phyloP scores from a whole-genome alignment of 441 rosid species.

The Aquilaria agallochum region DNA sequence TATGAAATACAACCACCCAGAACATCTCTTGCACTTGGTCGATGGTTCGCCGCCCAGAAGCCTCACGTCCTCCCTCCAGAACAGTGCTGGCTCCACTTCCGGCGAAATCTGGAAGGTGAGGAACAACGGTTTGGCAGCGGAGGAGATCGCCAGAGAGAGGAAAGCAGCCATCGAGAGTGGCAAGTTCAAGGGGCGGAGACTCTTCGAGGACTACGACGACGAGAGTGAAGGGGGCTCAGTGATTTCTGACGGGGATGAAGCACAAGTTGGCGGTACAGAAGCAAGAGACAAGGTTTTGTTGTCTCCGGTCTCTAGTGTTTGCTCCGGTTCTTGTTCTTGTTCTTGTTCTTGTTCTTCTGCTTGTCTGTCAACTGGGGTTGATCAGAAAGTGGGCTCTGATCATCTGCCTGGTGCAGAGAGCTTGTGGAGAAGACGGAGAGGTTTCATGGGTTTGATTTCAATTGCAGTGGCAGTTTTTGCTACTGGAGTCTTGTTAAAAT shows the following conservation, averaged over 20 bases:
- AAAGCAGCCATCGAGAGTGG: constrained; percentile 41
- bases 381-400: constrained; percentile 6
- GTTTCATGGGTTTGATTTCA: constrained; percentile 13
- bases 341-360: constrained; percentile 17
- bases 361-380: constrained; percentile 10
- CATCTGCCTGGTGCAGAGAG: background rate
- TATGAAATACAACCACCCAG: constrained; percentile 25
- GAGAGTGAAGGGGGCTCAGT: constrained; percentile 28
- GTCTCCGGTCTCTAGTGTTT: background rate
- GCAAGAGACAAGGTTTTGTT: constrained; percentile 3
- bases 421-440: constrained; percentile 3
- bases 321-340: constrained; percentile 3
- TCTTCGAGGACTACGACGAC: constrained; percentile 25
- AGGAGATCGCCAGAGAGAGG: constrained; percentile 35
- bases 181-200: constrained; percentile 45
- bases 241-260: constrained; percentile 25
- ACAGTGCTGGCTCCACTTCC: constrained; percentile 15
- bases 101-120: constrained; percentile 26
- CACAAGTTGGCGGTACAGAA: constrained; percentile 16
- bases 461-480: constrained; percentile 12
- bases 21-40: constrained; percentile 21
- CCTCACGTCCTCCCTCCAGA: constrained; percentile 42
- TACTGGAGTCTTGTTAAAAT: constrained; percentile 16
- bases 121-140: constrained; percentile 31
- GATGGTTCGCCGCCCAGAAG: constrained; percentile 44